phyloP scores from a whole-genome alignment of 2,329 filamentous ascomycete species.

The Macrophomina phaseolina region DNA sequence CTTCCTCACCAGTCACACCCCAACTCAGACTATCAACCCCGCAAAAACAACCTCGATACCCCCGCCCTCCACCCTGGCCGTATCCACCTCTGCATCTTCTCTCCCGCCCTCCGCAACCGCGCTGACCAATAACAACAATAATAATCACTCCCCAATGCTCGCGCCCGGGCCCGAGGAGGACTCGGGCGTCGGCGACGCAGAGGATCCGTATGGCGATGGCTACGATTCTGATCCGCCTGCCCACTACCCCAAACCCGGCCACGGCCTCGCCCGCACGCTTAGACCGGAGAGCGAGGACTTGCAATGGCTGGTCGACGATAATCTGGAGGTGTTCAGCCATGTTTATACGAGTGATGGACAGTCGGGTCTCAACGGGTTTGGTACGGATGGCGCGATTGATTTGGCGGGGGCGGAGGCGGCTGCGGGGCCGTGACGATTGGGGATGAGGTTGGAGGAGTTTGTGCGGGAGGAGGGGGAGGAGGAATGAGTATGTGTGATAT shows the following conservation, averaged over 20 bases:
- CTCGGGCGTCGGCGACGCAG: not conserved
- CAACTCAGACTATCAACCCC: slow-evolving; percentile 22
- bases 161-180: not conserved
- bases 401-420: slow-evolving; percentile 8
- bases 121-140: not conserved
- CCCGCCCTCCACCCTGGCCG: slow-evolving; percentile 1
- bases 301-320: slow-evolving; percentile 67
- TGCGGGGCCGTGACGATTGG: slow-evolving; percentile 8
- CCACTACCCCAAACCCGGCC: slow-evolving; percentile 67
- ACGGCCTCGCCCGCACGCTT: slow-evolving; percentile 60
- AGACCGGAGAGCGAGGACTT: slow-evolving; percentile 64
- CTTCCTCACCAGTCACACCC: slow-evolving; percentile 14
- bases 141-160: not conserved
- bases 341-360: slow-evolving; percentile 22
- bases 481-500: too few species aligned
- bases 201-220: slow-evolving; percentile 47
- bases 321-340: slow-evolving; percentile 64
- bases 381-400: slow-evolving; percentile 25
- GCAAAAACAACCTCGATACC: slow-evolving; percentile 30
- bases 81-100: slow-evolving; percentile 17
- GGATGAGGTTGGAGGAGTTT: not conserved
- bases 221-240: slow-evolving; percentile 60
- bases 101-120: not conserved
- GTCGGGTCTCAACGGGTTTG: slow-evolving; percentile 29
- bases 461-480: not conserved